Evolutionary conservation across 2,329 filamentous ascomycete species (phyloP).

Genomic region (Beauveria australis): DNA sequence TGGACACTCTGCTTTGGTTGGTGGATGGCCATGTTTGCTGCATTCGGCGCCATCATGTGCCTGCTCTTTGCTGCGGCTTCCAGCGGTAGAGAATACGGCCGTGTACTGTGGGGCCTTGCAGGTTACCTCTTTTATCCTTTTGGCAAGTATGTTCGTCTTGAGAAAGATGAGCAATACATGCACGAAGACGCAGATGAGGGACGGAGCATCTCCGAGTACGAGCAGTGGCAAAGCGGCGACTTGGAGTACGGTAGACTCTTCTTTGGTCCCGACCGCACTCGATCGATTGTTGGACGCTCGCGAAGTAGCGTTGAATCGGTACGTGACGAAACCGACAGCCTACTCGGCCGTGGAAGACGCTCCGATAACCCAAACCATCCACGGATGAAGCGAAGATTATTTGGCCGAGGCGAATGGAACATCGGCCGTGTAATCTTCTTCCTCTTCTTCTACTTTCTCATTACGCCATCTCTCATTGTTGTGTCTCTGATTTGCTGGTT

Average conservation of each 20-base stretch:
- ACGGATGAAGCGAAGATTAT: slow-evolving; percentile 69
- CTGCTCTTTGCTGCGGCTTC: slow-evolving; percentile 70
- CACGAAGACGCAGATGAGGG: slow-evolving; percentile 95
- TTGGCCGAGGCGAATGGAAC: slow-evolving; percentile 94
- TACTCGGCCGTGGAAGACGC: slow-evolving; percentile 58
- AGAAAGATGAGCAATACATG: slow-evolving; percentile 88
- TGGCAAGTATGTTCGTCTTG: slow-evolving; percentile 87
- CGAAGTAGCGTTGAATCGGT: slow-evolving; percentile 82
- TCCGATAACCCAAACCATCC: slow-evolving; percentile 36
- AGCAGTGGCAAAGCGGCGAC: slow-evolving; percentile 97
- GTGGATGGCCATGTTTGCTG: slow-evolving; percentile 80
- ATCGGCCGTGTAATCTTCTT: slow-evolving; percentile 93
- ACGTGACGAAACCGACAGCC: slow-evolving; percentile 77
- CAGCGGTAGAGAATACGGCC: slow-evolving; percentile 78
- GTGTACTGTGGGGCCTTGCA: slow-evolving; percentile 73
- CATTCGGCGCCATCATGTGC: slow-evolving; percentile 67
- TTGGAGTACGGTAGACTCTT: slow-evolving; percentile 92
- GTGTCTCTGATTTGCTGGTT: slow-evolving; percentile 92
- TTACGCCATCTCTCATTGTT: slow-evolving; percentile 77
- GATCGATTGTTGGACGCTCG: slow-evolving; percentile 78
- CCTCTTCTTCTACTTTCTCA: slow-evolving; percentile 86
- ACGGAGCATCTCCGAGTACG: slow-evolving; percentile 95
- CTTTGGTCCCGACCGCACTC: slow-evolving; percentile 73
- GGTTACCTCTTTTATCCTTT: slow-evolving; percentile 93
- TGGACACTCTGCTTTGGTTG: slow-evolving; percentile 93